Percentiles rank a stretch among this genome's conserved stretches.
Conservation (phyloP, 1,284 basidiomycete genomes). For the Heliocybe sulcata region DNA sequence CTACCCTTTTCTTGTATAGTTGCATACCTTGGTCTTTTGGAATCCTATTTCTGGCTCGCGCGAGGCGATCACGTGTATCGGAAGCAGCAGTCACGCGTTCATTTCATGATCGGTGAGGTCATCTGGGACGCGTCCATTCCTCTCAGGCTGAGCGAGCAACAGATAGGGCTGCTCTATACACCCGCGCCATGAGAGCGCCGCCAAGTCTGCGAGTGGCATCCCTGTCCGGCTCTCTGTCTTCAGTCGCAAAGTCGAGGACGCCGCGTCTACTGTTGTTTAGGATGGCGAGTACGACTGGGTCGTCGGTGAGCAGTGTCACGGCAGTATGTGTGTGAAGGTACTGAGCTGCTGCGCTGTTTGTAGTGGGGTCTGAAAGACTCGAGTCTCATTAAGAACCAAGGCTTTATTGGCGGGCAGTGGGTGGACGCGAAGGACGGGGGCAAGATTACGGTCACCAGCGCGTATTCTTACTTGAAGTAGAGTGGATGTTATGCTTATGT, state of each 20-base stretch:
- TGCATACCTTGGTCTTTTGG: neutral
- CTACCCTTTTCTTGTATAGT: neutral
- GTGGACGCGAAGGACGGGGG: slow-evolving; percentile 67
- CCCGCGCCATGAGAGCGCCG: too few species aligned
- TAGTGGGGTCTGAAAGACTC: slow-evolving; percentile 62
- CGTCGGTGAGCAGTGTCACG: neutral
- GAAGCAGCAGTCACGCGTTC: neutral
- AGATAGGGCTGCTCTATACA: too few species aligned
- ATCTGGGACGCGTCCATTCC: neutral
- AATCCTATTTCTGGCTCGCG: neutral
- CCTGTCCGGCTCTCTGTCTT: neutral
- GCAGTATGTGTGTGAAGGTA: neutral
- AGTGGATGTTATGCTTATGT: neutral
- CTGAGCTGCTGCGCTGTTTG: neutral
- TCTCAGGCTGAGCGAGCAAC: too few species aligned
- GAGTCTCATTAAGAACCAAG: slow-evolving; percentile 68
- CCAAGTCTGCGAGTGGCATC: neutral
- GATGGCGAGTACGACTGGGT: neutral
- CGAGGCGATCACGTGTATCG: neutral
- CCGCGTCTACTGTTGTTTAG: neutral
- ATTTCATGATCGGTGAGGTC: neutral
- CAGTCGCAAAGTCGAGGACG: neutral
- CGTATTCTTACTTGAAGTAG: slow-evolving; percentile 19
- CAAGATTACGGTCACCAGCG: slow-evolving; percentile 72
- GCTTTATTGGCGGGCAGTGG: slow-evolving; percentile 79